Percentiles rank a stretch among this genome's conserved stretches.
These are phyloP conservation scores for Aspergillus novoparasiticus DNA, from an alignment of 2,329 filamentous ascomycete species.

Conservation along the genomic window DNA sequence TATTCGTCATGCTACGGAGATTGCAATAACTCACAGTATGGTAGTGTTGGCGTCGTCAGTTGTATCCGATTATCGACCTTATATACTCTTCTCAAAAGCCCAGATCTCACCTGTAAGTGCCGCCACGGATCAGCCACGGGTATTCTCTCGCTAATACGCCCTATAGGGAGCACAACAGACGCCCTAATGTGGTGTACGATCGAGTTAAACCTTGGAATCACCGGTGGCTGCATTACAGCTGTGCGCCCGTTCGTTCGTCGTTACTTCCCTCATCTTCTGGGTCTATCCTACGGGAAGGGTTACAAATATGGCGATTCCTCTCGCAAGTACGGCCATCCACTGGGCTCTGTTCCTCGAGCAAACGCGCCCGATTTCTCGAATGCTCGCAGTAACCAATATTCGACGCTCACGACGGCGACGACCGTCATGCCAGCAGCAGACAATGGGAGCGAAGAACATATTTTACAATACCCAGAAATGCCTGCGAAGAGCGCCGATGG, in stretches of 20 bases:
- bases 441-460: constrained; percentile 29
- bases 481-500: constrained; percentile 2
- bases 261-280: constrained; percentile 31
- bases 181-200: constrained; percentile 32
- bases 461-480: constrained; percentile 14
- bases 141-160: not conserved
- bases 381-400: constrained; percentile 21
- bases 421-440: constrained; percentile 6
- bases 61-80: constrained; percentile 30
- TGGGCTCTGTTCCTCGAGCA: constrained; percentile 26
- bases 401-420: constrained; percentile 21
- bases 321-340: constrained; percentile 24
- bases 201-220: constrained; percentile 33
- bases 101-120: constrained; percentile 29
- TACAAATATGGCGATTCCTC: constrained; percentile 12
- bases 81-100: constrained; percentile 24
- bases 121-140: not conserved
- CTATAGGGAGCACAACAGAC: constrained; percentile 24
- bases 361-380: constrained; percentile 23
- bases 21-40: not conserved
- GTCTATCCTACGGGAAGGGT: constrained; percentile 24
- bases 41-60: constrained; percentile 32
- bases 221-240: constrained; percentile 31
- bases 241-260: constrained; percentile 31
- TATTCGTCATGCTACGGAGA: not conserved